These are phyloP conservation scores for Axilococcus clingmanii DNA, from an alignment of 139 green algal species.

Conservation along the genomic window DNA sequence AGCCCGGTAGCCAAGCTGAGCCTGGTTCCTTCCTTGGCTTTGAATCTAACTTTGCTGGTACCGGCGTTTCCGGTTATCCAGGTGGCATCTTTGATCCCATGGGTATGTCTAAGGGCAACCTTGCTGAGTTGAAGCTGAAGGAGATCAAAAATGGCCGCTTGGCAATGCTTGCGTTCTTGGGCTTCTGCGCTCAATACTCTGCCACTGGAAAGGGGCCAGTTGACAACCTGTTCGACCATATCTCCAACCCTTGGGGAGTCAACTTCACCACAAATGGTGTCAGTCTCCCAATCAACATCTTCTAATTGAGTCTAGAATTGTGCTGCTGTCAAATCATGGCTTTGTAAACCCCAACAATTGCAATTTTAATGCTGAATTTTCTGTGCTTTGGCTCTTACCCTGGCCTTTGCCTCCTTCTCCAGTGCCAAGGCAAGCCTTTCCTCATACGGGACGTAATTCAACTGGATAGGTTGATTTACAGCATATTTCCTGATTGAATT, in stretches of 20 bases:
- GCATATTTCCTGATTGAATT: slow-evolving; percentile 11
- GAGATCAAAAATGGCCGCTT: slow-evolving; percentile 41
- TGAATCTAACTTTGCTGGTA: slow-evolving; percentile 52
- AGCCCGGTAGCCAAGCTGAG: slow-evolving; percentile 58
- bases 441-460: slow-evolving; percentile 4
- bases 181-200: slow-evolving; percentile 69
- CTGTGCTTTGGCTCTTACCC: background rate
- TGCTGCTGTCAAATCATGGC: background rate
- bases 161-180: slow-evolving; percentile 47
- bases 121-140: slow-evolving; percentile 22
- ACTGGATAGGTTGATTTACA: slow-evolving; percentile 1
- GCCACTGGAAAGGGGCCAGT: slow-evolving; percentile 70
- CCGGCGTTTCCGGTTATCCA: slow-evolving; percentile 51
- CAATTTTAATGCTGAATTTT: background rate
- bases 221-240: slow-evolving; percentile 25
- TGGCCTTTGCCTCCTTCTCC: slow-evolving; percentile 2
- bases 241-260: slow-evolving; percentile 14
- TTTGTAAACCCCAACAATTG: background rate
- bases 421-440: slow-evolving; percentile 3
- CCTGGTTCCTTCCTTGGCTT: slow-evolving; percentile 45
- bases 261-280: slow-evolving; percentile 22
- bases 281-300: slow-evolving; percentile 14
- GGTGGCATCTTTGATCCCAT: slow-evolving; percentile 74
- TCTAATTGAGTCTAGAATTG: slow-evolving; percentile 8
- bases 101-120: slow-evolving; percentile 20